Evolutionary conservation across 768 basidiomycete species (phyloP).

Genomic region (Amanita jacksonii): DNA sequence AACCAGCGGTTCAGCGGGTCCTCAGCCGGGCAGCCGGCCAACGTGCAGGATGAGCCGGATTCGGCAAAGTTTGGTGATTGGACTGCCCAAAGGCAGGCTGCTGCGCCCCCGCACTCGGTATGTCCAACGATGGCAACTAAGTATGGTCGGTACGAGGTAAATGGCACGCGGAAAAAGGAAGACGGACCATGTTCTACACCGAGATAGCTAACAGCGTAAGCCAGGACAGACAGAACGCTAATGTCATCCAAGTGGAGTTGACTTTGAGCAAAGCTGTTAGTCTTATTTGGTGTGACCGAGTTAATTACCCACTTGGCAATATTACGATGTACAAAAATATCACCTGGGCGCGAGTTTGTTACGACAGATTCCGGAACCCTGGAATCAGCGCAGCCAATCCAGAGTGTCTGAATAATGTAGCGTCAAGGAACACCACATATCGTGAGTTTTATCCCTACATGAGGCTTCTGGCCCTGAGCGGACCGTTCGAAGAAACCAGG

Average conservation of each 20-base stretch:
- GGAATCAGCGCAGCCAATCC: conserved; percentile 81
- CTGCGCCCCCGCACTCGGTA: conserved; percentile 71
- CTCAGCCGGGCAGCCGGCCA: conserved; percentile 25
- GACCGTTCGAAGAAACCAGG: conserved; percentile 55
- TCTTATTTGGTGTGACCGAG: no score
- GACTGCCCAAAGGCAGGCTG: conserved; percentile 41
- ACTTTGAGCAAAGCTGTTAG: conserved; percentile 23
- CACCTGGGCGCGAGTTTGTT: conserved; percentile 62
- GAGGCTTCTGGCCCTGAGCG: conserved; percentile 58
- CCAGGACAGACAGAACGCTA: conserved; percentile 60
- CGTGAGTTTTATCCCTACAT: conserved; percentile 31
- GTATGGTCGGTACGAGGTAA: conserved; percentile 23
- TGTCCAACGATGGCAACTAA: conserved; percentile 80
- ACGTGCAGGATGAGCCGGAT: conserved; percentile 23
- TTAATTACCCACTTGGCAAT: conserved; percentile 64
- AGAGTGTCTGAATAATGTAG: conserved; percentile 42
- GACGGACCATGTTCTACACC: conserved; percentile 71
- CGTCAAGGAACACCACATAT: conserved; percentile 1
- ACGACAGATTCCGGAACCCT: conserved; percentile 75
- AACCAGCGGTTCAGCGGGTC: conserved; percentile 64
- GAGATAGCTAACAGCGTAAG: conserved; percentile 62
- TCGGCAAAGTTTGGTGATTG: conserved; percentile 22
- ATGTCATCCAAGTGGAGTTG: conserved; percentile 69
- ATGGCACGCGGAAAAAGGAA: conserved; percentile 16
- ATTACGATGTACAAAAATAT: conserved; percentile 78